A percentile compares a stretch with the other conserved stretches of the same genome.
Conservation (phyloP, 805 yeast species). For the Ogataea paraovalis region DNA sequence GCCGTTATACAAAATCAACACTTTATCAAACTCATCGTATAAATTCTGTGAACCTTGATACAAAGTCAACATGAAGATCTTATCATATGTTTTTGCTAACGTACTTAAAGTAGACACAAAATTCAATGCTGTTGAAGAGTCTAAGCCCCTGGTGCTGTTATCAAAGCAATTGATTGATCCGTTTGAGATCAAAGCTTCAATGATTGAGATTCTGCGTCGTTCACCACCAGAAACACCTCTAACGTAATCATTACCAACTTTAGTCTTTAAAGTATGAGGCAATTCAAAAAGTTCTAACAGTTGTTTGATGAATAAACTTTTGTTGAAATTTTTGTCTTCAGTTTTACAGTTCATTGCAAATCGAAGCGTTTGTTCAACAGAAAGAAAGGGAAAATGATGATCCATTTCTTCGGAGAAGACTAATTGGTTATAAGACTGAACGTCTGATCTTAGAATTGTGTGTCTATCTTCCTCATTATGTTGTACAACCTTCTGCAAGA, state of each 20-base stretch:
- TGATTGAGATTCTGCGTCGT: constrained; percentile 77
- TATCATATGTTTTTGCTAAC: constrained; percentile 12
- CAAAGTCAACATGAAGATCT: constrained; percentile 18
- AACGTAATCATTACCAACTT: constrained; percentile 44
- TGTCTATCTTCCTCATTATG: neutral
- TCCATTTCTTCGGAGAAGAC: constrained; percentile 1
- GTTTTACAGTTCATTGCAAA: constrained; percentile 1
- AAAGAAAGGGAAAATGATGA: neutral
- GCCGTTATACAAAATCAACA: constrained; percentile 54
- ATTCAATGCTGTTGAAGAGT: constrained; percentile 79
- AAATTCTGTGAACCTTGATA: constrained; percentile 63
- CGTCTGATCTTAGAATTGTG: neutral
- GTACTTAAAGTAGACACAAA: constrained; percentile 61
- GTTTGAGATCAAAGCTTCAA: constrained; percentile 66
- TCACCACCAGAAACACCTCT: constrained; percentile 82
- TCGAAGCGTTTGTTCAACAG: neutral
- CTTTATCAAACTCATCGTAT: constrained; percentile 61
- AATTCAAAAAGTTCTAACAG: constrained; percentile 45
- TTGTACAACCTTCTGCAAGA: constrained; percentile 50
- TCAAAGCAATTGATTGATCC: constrained; percentile 70
- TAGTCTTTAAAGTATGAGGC: constrained; percentile 49
- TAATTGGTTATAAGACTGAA: neutral
- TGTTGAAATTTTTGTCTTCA: neutral
- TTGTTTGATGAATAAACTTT: constrained; percentile 24
- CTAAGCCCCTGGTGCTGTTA: constrained; percentile 83